A percentile compares a stretch with the other conserved stretches of the same genome.
Evolutionary conservation across 176 grass and related monocot species (phyloP).

Genomic region (Carex littledalei): DNA sequence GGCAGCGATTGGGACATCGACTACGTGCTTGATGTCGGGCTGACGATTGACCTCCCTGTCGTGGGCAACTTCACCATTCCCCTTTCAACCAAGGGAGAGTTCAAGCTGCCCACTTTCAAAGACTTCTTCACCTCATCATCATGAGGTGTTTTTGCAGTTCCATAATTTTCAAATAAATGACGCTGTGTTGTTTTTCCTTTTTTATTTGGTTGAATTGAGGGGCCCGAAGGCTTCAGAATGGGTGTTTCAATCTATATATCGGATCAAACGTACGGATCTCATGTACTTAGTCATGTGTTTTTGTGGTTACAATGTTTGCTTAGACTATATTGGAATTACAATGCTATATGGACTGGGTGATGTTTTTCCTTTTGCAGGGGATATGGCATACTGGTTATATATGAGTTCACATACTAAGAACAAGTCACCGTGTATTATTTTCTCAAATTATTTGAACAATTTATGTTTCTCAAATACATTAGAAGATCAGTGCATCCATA

Average conservation of each 20-base stretch:
- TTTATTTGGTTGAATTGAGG: background rate
- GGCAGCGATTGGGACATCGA: constrained; percentile 83
- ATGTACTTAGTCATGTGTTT: background rate
- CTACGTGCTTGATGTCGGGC: constrained; percentile 46
- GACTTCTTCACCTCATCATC: constrained; percentile 38
- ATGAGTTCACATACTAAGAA: background rate
- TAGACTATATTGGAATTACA: background rate
- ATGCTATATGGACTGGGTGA: background rate
- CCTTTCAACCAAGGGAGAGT: constrained; percentile 52
- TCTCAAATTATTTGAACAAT: background rate
- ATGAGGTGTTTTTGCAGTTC: background rate
- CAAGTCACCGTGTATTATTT: background rate
- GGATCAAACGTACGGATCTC: background rate
- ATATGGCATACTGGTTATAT: background rate
- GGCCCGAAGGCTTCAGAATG: background rate
- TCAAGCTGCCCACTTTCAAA: constrained; percentile 68
- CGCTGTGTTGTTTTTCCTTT: background rate
- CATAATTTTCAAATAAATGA: background rate
- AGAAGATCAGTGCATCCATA: background rate
- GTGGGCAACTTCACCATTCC: constrained; percentile 84
- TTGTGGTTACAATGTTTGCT: background rate
- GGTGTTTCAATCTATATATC: background rate
- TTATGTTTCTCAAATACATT: background rate
- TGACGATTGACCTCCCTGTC: constrained; percentile 66
- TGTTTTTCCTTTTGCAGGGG: background rate